Percentiles rank a stretch among this genome's conserved stretches.
Conservation (phyloP, 805 yeast species). For the Blastobotrys mokoenaii region DNA sequence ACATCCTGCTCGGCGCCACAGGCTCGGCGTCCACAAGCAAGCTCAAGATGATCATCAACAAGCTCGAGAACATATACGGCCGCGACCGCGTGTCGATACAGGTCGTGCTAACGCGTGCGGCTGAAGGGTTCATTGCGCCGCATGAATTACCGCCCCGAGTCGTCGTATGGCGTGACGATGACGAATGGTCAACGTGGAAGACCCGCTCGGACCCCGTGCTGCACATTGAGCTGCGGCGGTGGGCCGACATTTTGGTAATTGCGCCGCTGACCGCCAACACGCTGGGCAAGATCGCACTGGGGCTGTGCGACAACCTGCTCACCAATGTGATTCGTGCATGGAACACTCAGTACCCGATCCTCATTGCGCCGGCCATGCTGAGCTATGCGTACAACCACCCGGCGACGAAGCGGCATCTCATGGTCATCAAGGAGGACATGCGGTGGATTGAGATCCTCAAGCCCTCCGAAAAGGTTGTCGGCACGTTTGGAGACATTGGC, state of each 20-base stretch:
- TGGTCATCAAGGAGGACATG: conserved; percentile 77
- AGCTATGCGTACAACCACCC: conserved; percentile 86
- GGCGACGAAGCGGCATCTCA: conserved; percentile 75
- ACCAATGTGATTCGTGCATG: conserved; percentile 91
- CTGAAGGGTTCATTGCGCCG: conserved; percentile 65
- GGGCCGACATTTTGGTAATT: conserved; percentile 91
- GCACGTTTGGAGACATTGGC: conserved; percentile 95
- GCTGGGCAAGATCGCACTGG: conserved; percentile 78
- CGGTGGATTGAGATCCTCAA: conserved; percentile 89
- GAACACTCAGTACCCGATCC: conserved; percentile 85
- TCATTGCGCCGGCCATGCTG: conserved; percentile 94
- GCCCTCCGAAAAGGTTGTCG: conserved; percentile 90
- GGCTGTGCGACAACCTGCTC: conserved; percentile 84
- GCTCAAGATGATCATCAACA: conserved; percentile 69
- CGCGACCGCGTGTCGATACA: conserved; percentile 70
- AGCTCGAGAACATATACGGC: conserved; percentile 74
- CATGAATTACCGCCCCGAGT: conserved; percentile 58
- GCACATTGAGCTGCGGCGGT: conserved; percentile 87
- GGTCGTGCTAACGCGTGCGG: conserved; percentile 74
- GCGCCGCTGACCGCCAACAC: conserved; percentile 97
- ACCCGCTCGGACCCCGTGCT: conserved; percentile 80
- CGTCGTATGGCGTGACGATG: conserved; percentile 85
- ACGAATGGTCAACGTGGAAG: conserved; percentile 91
- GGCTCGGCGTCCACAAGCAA: conserved; percentile 83
- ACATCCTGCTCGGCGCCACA: conserved; percentile 77